Conservation (phyloP, 257 asterid species). For the Salvia hispanica region DNA sequence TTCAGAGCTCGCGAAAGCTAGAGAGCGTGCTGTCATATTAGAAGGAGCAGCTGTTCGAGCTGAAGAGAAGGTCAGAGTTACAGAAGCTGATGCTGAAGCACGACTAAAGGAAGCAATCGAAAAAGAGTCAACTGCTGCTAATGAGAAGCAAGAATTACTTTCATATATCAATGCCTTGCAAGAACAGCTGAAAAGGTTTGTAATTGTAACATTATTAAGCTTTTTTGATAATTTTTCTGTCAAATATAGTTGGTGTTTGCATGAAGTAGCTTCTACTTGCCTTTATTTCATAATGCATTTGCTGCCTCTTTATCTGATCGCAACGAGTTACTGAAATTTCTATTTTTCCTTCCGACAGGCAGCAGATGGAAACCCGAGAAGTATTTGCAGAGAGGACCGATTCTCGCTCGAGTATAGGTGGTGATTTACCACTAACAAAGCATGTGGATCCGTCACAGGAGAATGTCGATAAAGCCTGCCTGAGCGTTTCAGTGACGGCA, state of each 20-base stretch:
- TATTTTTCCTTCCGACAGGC: slow-evolving; percentile 55
- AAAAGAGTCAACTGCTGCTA: slow-evolving; percentile 64
- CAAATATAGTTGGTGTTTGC: not conserved
- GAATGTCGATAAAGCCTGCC: slow-evolving; percentile 94
- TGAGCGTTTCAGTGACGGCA: slow-evolving; percentile 59
- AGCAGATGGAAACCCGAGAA: slow-evolving; percentile 72
- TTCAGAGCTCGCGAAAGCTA: slow-evolving; percentile 93
- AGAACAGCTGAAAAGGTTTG: slow-evolving; percentile 81
- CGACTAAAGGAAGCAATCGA: slow-evolving; percentile 73
- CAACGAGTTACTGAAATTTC: not conserved
- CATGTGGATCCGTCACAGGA: slow-evolving; percentile 85
- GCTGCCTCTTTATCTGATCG: slow-evolving; percentile 2
- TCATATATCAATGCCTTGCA: slow-evolving; percentile 66
- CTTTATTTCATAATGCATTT: not conserved
- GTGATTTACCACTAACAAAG: slow-evolving; percentile 66
- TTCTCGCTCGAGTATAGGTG: slow-evolving; percentile 57
- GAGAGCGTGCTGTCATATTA: slow-evolving; percentile 85
- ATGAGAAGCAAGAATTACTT: slow-evolving; percentile 81
- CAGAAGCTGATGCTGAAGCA: slow-evolving; percentile 83
- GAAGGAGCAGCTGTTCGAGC: slow-evolving; percentile 97
- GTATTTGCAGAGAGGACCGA: slow-evolving; percentile 72
- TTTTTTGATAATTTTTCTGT: not conserved
- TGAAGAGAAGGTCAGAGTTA: slow-evolving; percentile 82
- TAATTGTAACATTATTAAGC: slow-evolving; percentile 7
- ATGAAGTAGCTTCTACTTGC: not conserved